phyloP scores from a whole-genome alignment of 2,329 filamentous ascomycete genomes.

The Pseudocercospora fuligena region DNA sequence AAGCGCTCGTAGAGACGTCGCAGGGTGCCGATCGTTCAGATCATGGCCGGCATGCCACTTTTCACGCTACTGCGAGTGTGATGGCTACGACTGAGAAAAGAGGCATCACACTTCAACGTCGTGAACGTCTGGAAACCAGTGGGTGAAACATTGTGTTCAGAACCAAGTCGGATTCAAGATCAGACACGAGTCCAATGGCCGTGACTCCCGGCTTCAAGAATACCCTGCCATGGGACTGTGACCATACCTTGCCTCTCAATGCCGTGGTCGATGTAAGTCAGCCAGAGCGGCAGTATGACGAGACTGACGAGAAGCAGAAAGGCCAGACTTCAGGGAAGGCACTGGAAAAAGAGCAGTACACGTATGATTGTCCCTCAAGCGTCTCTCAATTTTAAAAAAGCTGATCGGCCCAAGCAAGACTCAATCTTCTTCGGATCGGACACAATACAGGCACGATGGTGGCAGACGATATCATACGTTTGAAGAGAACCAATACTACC shows the following conservation, averaged over 20 bases:
- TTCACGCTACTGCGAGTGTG: not conserved
- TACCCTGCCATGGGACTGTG: not conserved
- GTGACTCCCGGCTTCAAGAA: not conserved
- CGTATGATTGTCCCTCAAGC: not conserved
- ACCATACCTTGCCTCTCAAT: not conserved
- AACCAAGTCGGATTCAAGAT: too few relatives aligned
- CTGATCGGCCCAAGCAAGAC: not conserved
- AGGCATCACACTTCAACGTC: not conserved
- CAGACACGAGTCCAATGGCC: not conserved
- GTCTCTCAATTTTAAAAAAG: not conserved
- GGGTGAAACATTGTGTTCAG: too few relatives aligned
- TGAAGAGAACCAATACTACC: conserved; percentile 1
- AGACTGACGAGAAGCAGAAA: not conserved
- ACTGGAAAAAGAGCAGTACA: not conserved
- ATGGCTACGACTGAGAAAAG: not conserved
- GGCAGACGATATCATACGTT: conserved; percentile 7
- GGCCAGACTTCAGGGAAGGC: not conserved
- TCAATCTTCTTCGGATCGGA: not conserved
- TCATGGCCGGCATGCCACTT: not conserved
- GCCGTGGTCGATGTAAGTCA: not conserved
- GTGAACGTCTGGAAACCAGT: too few relatives aligned
- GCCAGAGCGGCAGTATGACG: not conserved
- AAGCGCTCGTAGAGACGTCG: not conserved
- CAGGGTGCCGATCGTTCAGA: not conserved
- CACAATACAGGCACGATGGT: not conserved